Conservation (phyloP, 2,329 filamentous ascomycete species). For the Chaetomium globosum region DNA sequence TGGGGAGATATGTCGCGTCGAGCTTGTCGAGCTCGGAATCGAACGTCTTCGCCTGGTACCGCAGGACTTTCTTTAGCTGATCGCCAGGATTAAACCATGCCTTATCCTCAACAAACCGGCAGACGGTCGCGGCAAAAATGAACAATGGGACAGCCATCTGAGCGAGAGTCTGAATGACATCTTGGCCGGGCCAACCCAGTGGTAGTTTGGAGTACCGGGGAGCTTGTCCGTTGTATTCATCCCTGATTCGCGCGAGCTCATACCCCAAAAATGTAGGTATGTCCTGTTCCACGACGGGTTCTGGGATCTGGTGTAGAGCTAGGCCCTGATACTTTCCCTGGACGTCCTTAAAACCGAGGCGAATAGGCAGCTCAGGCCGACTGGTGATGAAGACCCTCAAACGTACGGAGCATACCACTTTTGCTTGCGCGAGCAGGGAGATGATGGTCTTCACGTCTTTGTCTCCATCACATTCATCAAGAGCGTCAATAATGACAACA, state of each 20-base stretch:
- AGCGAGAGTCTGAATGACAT: conserved; percentile 21
- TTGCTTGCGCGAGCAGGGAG: conserved; percentile 35
- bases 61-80: conserved; percentile 35
- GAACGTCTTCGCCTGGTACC: conserved; percentile 33
- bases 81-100: conserved; percentile 32
- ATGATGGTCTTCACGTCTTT: conserved; percentile 41
- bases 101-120: conserved; percentile 38
- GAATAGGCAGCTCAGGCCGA: conserved; percentile 46
- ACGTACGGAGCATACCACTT: conserved; percentile 24
- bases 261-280: conserved; percentile 42
- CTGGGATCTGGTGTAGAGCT: conserved; percentile 1
- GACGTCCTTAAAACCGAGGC: conserved; percentile 42
- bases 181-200: conserved; percentile 25
- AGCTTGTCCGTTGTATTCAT: conserved; percentile 35
- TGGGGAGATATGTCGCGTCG: conserved; percentile 34
- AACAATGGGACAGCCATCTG: conserved; percentile 39
- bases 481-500: conserved; percentile 19
- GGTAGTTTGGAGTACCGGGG: too few species aligned
- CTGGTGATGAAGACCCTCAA: conserved; percentile 48
- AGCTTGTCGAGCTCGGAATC: conserved; percentile 31
- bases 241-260: conserved; percentile 40
- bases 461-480: conserved; percentile 37
- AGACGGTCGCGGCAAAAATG: conserved; percentile 40
- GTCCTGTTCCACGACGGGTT: conserved; percentile 42
- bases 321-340: conserved; percentile 36